phyloP scores from a whole-genome alignment of 345 rosid genomes.

The Gossypium rotundifolium region DNA sequence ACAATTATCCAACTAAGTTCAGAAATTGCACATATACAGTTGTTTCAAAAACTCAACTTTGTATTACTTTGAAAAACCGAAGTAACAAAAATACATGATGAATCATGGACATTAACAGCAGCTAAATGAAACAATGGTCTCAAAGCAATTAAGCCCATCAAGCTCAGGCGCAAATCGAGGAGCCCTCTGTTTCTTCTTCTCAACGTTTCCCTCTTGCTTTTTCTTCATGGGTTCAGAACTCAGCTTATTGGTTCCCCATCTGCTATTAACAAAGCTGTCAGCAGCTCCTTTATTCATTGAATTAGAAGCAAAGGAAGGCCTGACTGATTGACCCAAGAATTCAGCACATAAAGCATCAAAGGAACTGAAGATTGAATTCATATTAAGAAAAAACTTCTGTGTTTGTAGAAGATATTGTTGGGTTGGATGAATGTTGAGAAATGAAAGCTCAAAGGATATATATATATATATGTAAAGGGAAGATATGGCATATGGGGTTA shows the following conservation, averaged over 20 bases:
- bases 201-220: conserved; percentile 19
- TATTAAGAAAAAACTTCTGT: background rate
- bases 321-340: conserved; percentile 35
- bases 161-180: conserved; percentile 53
- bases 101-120: background rate
- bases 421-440: background rate
- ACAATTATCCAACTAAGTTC: background rate
- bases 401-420: background rate
- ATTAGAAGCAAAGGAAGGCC: conserved; percentile 22
- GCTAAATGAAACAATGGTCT: conserved; percentile 41
- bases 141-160: conserved; percentile 64
- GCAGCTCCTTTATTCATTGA: background rate
- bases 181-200: conserved; percentile 16
- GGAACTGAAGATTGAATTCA: conserved; percentile 78
- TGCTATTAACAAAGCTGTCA: background rate
- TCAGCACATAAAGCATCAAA: conserved; percentile 62
- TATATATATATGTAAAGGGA: background rate
- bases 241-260: background rate
- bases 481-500: background rate
- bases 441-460: background rate
- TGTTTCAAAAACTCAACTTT: background rate
- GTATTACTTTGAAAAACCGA: background rate
- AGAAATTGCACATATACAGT: background rate
- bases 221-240: background rate
- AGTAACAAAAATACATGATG: background rate